These are phyloP conservation scores for Erodium texanum DNA, from an alignment of 441 rosid species.

Conservation along the genomic window DNA sequence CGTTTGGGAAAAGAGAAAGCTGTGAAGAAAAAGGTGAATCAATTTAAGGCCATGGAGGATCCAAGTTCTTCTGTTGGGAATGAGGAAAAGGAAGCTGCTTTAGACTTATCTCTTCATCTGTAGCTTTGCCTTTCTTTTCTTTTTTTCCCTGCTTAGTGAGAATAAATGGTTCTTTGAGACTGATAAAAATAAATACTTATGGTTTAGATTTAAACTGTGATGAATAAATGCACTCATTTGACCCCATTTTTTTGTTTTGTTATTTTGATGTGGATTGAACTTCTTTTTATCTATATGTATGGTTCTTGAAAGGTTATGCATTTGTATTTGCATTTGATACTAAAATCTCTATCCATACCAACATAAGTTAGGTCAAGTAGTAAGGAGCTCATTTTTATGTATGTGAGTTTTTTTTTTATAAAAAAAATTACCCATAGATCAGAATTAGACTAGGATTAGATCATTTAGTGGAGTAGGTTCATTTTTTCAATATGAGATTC, in stretches of 20 bases:
- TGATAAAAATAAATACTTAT: not conserved
- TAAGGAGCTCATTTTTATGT: too few species aligned
- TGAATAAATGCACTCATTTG: not conserved
- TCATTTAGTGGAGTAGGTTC: too few species aligned
- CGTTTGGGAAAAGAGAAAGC: constrained; percentile 3
- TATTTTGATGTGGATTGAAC: not conserved
- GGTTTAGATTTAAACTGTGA: constrained; percentile 3
- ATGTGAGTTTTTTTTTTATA: too few species aligned
- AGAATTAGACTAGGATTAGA: too few species aligned
- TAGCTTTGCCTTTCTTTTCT: constrained; percentile 19
- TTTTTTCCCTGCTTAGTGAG: not conserved
- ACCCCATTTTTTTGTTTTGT: not conserved
- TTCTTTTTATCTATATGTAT: not conserved
- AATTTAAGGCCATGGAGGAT: constrained; percentile 12
- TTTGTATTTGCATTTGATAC: too few species aligned
- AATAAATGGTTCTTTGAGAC: not conserved
- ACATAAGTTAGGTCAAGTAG: too few species aligned
- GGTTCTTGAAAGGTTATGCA: not conserved
- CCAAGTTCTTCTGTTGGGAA: constrained; percentile 14
- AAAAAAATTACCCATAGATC: too few species aligned
- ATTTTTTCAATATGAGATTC: too few species aligned
- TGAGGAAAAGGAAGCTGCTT: constrained; percentile 13
- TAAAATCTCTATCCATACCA: too few species aligned
- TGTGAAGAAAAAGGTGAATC: constrained; percentile 13
- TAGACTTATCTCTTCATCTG: constrained; percentile 30